Percentiles rank a stretch among this genome's conserved stretches.
Conservation (phyloP, 129 eudicot genomes). For the Deinandra increscens region DNA sequence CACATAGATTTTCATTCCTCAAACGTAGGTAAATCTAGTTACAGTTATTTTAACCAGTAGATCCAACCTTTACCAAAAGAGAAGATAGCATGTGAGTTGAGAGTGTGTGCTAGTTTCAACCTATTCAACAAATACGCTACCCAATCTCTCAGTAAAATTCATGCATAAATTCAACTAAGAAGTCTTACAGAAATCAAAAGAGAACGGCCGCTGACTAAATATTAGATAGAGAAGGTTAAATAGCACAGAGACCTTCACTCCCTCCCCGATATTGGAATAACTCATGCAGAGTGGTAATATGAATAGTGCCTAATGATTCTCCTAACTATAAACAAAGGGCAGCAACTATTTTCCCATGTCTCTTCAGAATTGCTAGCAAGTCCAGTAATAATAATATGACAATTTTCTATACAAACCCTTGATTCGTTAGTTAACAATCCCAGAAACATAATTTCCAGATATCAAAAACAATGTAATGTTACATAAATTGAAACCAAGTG, state of each 20-base stretch:
- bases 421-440: background rate
- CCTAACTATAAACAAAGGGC: background rate
- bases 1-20: background rate
- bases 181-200: background rate
- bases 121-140: background rate
- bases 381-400: background rate
- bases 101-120: background rate
- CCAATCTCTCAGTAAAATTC: background rate
- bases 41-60: background rate
- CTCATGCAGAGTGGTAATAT: slow-evolving; percentile 2
- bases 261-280: background rate
- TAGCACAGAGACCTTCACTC: background rate
- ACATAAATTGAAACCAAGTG: slow-evolving; percentile 5
- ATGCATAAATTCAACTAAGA: background rate
- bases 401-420: background rate
- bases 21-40: background rate
- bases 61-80: background rate
- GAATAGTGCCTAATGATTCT: background rate
- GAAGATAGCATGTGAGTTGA: background rate
- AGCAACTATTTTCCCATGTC: background rate
- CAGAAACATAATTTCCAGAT: slow-evolving; percentile 3
- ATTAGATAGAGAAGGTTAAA: background rate
- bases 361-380: background rate
- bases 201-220: background rate
- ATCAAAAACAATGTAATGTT: slow-evolving; percentile 1